A percentile compares a stretch with the other conserved stretches of the same genome.
Conservation (phyloP, 176 grass and related monocot genomes). For the Aegilops tauschii region DNA sequence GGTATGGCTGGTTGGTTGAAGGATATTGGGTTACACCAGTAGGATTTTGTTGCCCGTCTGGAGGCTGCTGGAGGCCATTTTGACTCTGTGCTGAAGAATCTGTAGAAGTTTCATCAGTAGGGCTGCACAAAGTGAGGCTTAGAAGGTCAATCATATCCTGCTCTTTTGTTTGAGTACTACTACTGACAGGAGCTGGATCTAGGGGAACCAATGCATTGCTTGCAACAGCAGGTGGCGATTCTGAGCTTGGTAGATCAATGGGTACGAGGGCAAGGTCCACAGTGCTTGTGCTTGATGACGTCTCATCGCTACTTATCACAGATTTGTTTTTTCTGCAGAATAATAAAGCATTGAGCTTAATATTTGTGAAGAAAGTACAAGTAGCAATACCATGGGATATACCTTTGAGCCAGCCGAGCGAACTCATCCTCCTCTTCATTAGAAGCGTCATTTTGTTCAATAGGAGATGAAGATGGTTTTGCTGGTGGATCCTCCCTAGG, state of each 20-base stretch:
- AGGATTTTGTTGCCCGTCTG: constrained; percentile 18
- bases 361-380: neutral
- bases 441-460: constrained; percentile 25
- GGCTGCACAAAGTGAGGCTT: constrained; percentile 67
- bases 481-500: constrained; percentile 33
- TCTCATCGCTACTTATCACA: constrained; percentile 28
- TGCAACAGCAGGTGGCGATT: constrained; percentile 40
- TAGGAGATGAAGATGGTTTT: constrained; percentile 24
- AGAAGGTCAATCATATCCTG: constrained; percentile 83
- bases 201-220: constrained; percentile 76
- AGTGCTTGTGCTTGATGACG: constrained; percentile 43
- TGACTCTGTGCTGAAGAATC: constrained; percentile 27
- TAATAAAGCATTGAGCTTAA: constrained; percentile 15
- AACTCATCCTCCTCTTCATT: constrained; percentile 84
- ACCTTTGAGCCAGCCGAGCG: constrained; percentile 72
- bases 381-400: constrained; percentile 8
- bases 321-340: constrained; percentile 52
- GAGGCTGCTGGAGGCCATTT: constrained; percentile 30
- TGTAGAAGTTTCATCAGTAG: constrained; percentile 27
- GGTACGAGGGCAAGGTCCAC: constrained; percentile 53
- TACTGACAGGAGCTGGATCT: constrained; percentile 44
- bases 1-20: constrained; percentile 36
- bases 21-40: constrained; percentile 19
- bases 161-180: constrained; percentile 46
- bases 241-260: constrained; percentile 30